Evolutionary conservation across 2,329 filamentous ascomycete genomes (phyloP).

Genomic region (Colletotrichum tabaci): DNA sequence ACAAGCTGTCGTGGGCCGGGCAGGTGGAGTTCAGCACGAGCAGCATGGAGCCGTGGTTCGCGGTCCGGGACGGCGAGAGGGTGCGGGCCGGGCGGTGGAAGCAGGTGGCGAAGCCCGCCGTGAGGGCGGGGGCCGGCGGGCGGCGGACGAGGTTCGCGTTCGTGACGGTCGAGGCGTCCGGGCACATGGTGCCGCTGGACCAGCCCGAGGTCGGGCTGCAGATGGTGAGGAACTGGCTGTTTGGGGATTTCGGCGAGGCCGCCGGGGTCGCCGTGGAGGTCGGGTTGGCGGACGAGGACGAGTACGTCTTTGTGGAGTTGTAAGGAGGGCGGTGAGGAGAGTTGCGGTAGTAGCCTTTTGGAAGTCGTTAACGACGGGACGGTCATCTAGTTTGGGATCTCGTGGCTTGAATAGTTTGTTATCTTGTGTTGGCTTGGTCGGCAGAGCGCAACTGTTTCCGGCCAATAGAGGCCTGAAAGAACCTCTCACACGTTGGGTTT

Average conservation of each 20-base stretch:
- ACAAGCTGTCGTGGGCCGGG: constrained; percentile 59
- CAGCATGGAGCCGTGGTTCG: constrained; percentile 42
- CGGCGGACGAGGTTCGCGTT: constrained; percentile 42
- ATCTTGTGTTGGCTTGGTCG: no score
- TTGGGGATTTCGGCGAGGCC: constrained; percentile 24
- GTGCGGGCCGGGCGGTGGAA: constrained; percentile 31
- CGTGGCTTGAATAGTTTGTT: no score
- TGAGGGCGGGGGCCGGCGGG: neutral
- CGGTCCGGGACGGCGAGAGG: constrained; percentile 24
- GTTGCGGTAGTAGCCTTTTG: no score
- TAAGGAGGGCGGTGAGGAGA: neutral
- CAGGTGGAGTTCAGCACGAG: constrained; percentile 58
- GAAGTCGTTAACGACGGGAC: no score
- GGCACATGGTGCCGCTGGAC: constrained; percentile 55
- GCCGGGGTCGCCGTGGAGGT: constrained; percentile 1
- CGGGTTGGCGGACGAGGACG: neutral
- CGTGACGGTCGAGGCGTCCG: constrained; percentile 54
- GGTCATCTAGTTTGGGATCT: neutral
- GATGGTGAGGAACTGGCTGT: constrained; percentile 44
- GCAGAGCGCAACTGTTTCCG: no score
- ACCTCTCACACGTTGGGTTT: no score
- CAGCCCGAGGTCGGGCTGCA: constrained; percentile 40
- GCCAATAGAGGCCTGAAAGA: no score
- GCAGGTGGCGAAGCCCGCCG: constrained; percentile 23
- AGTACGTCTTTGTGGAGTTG: constrained; percentile 26